Evolutionary conservation across 2,329 filamentous ascomycete genomes (phyloP).

Genomic region (Sordariomycetes sp.): DNA sequence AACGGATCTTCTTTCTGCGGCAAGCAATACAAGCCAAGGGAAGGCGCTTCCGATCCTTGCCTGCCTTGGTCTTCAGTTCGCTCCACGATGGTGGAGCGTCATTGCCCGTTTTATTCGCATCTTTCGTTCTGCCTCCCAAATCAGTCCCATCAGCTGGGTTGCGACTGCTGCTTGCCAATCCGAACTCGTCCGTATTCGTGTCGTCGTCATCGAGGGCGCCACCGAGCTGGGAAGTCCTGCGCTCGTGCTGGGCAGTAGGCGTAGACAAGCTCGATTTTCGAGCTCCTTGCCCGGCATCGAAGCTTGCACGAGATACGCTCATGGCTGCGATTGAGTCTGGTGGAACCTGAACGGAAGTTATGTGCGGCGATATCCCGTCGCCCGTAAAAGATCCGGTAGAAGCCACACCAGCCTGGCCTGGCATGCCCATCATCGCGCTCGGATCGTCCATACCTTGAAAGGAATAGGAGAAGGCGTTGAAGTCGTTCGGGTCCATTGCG

Average conservation of each 20-base stretch:
- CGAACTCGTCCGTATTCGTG: conserved; percentile 54
- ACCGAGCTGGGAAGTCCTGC: conserved; percentile 20
- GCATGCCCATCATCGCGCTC: conserved; percentile 12
- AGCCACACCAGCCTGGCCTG: conserved; percentile 22
- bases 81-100: conserved; percentile 59
- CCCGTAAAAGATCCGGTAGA: conserved; percentile 17
- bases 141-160: conserved; percentile 44
- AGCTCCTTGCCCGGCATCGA: conserved; percentile 13
- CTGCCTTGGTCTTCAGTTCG: conserved; percentile 82
- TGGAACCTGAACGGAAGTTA: neutral
- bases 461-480: conserved; percentile 43
- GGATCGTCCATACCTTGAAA: conserved; percentile 28
- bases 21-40: conserved; percentile 94
- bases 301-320: conserved; percentile 3
- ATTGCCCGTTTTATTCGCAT: conserved; percentile 50
- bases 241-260: conserved; percentile 28
- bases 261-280: conserved; percentile 22
- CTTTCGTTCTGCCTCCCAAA: conserved; percentile 41
- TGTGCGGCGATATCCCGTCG: conserved; percentile 19
- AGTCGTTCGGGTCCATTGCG: conserved; percentile 37
- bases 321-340: neutral
- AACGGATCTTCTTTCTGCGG: conserved; percentile 93
- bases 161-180: conserved; percentile 35
- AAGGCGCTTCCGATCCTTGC: conserved; percentile 88
- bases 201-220: conserved; percentile 43